These are phyloP conservation scores for Berberis vulgaris DNA, from an alignment of 164 flowering plant species.

Conservation along the genomic window DNA sequence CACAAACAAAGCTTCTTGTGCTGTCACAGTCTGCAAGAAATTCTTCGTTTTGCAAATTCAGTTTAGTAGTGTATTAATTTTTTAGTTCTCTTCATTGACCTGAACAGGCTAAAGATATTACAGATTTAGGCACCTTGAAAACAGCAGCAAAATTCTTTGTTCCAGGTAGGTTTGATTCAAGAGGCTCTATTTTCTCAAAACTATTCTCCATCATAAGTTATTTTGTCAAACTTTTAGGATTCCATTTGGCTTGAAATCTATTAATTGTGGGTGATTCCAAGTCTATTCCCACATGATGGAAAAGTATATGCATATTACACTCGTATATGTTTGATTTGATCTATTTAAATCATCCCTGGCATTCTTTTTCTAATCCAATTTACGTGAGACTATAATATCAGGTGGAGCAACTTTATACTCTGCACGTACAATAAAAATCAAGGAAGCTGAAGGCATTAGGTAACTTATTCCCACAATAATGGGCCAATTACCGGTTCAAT, in stretches of 20 bases:
- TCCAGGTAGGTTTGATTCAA: conserved; percentile 45
- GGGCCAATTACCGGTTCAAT: not conserved
- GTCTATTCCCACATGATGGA: too few relatives aligned
- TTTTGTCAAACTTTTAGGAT: too few relatives aligned
- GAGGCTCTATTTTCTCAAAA: not conserved
- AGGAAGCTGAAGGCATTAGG: conserved; percentile 83
- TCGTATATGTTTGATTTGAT: not conserved
- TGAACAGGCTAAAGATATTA: conserved; percentile 74
- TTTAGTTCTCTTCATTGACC: conserved; percentile 1
- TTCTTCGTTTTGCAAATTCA: not conserved
- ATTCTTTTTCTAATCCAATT: not conserved
- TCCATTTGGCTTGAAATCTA: too few relatives aligned
- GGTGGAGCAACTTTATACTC: conserved; percentile 63
- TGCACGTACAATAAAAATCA: conserved; percentile 75
- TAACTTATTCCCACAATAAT: conserved; percentile 12
- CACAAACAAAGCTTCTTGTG: not conserved
- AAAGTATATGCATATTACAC: too few relatives aligned
- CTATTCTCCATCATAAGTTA: not conserved
- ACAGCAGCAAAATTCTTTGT: conserved; percentile 75
- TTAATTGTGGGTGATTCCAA: too few relatives aligned
- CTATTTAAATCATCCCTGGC: not conserved
- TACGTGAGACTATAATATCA: conserved; percentile 16
- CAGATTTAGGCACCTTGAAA: conserved; percentile 80
- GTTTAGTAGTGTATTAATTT: not conserved
- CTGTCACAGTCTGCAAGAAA: not conserved